Base-by-base conservation (phyloP, 2,329 filamentous ascomycete species). In the Xenoacremonium recifei region DNA sequence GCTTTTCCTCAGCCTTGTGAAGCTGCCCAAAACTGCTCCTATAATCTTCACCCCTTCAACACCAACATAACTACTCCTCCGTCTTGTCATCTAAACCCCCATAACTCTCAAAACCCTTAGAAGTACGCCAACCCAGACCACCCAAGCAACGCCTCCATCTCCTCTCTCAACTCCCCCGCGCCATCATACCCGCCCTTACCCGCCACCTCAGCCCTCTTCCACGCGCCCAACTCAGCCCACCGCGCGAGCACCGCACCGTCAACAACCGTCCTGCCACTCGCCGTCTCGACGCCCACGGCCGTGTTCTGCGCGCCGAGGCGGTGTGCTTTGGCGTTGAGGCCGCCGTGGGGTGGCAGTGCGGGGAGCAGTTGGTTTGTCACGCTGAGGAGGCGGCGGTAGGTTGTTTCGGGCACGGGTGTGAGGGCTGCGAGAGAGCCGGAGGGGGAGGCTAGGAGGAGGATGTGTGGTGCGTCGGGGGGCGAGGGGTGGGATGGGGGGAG, bases 311-410 rank as follows among this genome's bases (percentile, higher is more conserved):
- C 75, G 62, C 56, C 79, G 35, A 72, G 72, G 12, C 93, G 78
- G 67, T 92, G 88, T 0, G 84, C 88, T 41, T 87, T 82, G 3
- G 89, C 86, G 65, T 97, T 97, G 37, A 96, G 73, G 0, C 88
- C 89, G 6, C 84, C 88, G 4, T 86, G 71, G 49, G 90, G 84
- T 32, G 88, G 83, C 6, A 96, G 77, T 0, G 84, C 82, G 23
- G 83, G 87, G 7, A 84, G 75, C 2, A 99, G 75, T 60, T 95
- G 90, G 4, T 84, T 87, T 35, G 91, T 80, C 4, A 99, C 73
- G 2, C 88, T 89, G 4, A 84, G 84, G 4, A 99, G 77, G 0
- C 91, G 85, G 2, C 93, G 85, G 67, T 97, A 97, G 10, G 84
- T 76, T 5, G 84, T 74, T 64, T 97, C 92, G 1, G 83, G 73